Evolutionary conservation across 805 yeast species (phyloP), one percentile per base, ranked within the genome.

Genomic region (Saccharomyces kudriavzevii): DNA sequence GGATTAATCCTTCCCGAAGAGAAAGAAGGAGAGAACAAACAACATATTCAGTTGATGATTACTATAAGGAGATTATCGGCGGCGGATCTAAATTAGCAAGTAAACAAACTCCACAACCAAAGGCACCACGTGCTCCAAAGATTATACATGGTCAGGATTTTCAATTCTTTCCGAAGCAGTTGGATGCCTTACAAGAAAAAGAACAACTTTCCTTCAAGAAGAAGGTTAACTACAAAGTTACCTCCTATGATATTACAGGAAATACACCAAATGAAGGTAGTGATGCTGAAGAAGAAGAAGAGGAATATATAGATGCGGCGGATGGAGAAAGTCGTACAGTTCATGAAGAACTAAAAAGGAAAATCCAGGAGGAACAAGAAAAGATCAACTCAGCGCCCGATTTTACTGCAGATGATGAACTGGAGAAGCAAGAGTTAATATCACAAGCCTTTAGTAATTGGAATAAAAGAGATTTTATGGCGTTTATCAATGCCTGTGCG

Each of bases 391-490:
- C 70, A 6, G 84, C 82, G 1, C 74, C 68, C 10, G 85, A 85
- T 2, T 76, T 85, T 49, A 81, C 86, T 0, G 83, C 78, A 50
- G 88, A 83, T 52, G 91, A 87, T 60, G 71, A 74, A 30, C 70
- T 68, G 31, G 63, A 74, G 52, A 87, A 85, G 60, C 79, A 80
- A 48, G 60, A 75, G 52, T 72, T 79, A 22, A 65, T 85, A n/a
- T 72, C 69, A 2, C 73, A 79, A 56, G 83, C 88, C 2, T 87
- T 85, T 65, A 77, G 76, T 17, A 74, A 74, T 49, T 87, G 94
- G 94, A 76, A 85, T 2, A 79, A 85, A 65, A 76, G 94, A 55
- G 95, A 87, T 62, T 85, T 87, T 60, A 78, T 88, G 45, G 80
- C 82, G 52, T 86, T 83, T 60, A 75, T 87, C 45, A 90, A 84